Conservation (phyloP, 1,284 basidiomycete species). For the Moniliophthora roreri region DNA sequence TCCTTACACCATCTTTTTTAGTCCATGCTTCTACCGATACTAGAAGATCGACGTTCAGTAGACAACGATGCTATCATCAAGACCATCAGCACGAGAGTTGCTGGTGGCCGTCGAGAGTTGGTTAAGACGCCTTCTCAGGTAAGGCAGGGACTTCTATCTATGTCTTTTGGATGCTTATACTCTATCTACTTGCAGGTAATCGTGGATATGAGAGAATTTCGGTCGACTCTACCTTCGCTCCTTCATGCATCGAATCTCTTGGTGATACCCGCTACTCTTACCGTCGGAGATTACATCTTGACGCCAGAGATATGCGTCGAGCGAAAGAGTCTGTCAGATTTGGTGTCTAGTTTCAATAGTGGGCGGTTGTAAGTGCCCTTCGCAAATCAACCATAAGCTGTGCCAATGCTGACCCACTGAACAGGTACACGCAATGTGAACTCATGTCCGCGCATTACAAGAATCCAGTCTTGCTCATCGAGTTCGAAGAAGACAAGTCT, state of each 20-base stretch:
- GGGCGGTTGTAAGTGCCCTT: conserved; percentile 77
- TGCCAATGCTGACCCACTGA: not conserved
- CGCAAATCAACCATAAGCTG: not conserved
- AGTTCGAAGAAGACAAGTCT: conserved; percentile 96
- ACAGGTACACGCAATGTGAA: conserved; percentile 95
- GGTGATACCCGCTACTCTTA: conserved; percentile 88
- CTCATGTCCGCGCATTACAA: conserved; percentile 96
- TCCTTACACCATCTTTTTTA: conserved; percentile 27
- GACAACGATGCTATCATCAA: conserved; percentile 70
- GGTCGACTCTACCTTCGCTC: conserved; percentile 89
- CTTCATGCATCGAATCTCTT: conserved; percentile 83
- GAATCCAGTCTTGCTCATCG: conserved; percentile 92
- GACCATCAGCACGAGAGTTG: conserved; percentile 86
- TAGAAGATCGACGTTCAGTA: conserved; percentile 63
- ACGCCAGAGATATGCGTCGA: conserved; percentile 96
- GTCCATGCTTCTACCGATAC: conserved; percentile 91
- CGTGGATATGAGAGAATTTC: conserved; percentile 96
- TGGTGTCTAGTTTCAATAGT: conserved; percentile 90
- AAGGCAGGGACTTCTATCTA: conserved; percentile 21
- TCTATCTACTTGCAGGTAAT: conserved; percentile 63
- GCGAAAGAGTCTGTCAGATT: conserved; percentile 90
- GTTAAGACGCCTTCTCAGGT: conserved; percentile 73
- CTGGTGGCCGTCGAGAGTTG: conserved; percentile 79
- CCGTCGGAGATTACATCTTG: conserved; percentile 95
- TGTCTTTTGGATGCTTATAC: not conserved